Evolutionary conservation across 345 rosid species (phyloP).

Genomic region (Populus euphratica): DNA sequence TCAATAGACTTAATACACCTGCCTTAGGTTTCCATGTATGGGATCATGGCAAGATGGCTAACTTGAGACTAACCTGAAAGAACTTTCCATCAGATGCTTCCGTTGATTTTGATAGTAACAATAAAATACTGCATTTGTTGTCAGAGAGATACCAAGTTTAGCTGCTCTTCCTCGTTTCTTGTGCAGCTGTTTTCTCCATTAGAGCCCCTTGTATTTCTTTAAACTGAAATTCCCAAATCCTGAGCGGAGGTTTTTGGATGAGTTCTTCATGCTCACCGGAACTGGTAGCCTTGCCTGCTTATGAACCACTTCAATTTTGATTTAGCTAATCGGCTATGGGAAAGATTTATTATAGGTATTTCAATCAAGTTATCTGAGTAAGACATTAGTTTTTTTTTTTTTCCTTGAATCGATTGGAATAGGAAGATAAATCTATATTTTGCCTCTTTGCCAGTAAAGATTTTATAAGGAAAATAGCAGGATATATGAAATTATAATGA

Average conservation of each 20-base stretch:
- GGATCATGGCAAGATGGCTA: background rate
- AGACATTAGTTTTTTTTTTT: too few relatives aligned
- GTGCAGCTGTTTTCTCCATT: background rate
- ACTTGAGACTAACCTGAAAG: background rate
- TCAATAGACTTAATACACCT: background rate
- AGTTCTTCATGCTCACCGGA: background rate
- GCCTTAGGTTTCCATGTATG: background rate
- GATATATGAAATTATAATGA: too few relatives aligned
- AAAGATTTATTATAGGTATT: background rate
- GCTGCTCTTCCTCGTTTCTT: background rate
- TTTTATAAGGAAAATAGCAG: too few relatives aligned
- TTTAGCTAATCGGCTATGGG: background rate
- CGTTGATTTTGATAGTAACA: background rate
- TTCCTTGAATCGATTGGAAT: too few relatives aligned
- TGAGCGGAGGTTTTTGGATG: background rate
- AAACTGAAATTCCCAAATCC: background rate
- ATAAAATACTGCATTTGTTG: background rate
- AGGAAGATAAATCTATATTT: too few relatives aligned
- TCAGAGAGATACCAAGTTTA: background rate
- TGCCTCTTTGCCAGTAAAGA: too few relatives aligned
- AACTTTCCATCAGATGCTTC: background rate
- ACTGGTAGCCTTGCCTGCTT: background rate
- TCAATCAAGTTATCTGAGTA: too few relatives aligned
- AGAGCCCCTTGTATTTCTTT: background rate
- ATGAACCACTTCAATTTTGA: background rate